Percentiles rank a stretch among this genome's conserved stretches.
Conservation (phyloP, 2,329 filamentous ascomycete species). For the Venturia carpophila region DNA sequence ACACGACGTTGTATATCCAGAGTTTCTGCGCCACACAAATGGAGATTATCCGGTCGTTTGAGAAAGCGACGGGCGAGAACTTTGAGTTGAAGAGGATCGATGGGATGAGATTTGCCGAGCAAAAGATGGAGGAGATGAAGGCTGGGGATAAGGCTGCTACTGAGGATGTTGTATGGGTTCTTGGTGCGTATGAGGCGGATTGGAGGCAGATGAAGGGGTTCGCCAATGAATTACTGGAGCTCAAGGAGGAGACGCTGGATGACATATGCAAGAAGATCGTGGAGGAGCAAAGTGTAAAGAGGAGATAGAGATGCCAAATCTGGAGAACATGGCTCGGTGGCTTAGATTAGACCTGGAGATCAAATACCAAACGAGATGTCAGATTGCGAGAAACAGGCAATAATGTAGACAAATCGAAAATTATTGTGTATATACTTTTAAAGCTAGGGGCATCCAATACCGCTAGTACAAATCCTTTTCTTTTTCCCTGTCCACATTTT, state of each 20-base stretch:
- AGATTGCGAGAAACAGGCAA: too few species aligned
- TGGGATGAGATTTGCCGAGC: neutral
- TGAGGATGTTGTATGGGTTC: constrained; percentile 14
- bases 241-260: constrained; percentile 16
- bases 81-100: constrained; percentile 9
- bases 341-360: too few species aligned
- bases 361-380: too few species aligned
- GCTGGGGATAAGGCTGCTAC: neutral
- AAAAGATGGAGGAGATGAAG: constrained; percentile 1
- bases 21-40: constrained; percentile 15
- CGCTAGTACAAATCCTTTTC: too few species aligned
- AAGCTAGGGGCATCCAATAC: too few species aligned
- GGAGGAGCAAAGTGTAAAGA: neutral
- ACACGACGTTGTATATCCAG: constrained; percentile 16
- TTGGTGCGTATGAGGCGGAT: constrained; percentile 16
- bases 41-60: constrained; percentile 2
- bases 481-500: too few species aligned
- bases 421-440: too few species aligned
- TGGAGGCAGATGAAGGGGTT: constrained; percentile 14
- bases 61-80: constrained; percentile 7
- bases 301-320: neutral
- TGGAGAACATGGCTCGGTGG: too few species aligned
- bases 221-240: constrained; percentile 10
- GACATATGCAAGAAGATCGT: neutral
- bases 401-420: too few species aligned